A percentile compares a stretch with the other conserved stretches of the same genome.
Conservation (phyloP, 2,329 filamentous ascomycete genomes). For the Neocucurbitaria cava region DNA sequence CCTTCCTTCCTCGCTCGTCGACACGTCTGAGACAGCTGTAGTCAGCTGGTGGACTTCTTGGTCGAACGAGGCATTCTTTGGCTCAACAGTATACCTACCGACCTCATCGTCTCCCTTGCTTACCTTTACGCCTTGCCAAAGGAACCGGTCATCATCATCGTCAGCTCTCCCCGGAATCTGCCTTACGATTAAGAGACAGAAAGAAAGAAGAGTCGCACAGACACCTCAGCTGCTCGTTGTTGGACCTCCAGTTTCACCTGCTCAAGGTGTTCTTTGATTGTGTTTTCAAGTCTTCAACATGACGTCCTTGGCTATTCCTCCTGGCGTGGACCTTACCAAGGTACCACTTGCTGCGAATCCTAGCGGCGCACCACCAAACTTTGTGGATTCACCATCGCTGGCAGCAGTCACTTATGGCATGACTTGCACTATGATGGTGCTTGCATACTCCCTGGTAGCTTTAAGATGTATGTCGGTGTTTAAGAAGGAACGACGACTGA, state of each 20-base stretch:
- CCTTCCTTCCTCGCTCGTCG: no score
- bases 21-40: no score
- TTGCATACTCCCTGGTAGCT: not conserved
- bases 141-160: no score
- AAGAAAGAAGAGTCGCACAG: not conserved
- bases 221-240: not conserved
- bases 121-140: no score
- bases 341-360: not conserved
- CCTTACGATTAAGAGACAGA: no score
- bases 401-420: not conserved
- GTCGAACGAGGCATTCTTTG: no score
- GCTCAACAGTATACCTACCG: no score
- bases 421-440: not conserved
- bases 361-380: not conserved
- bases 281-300: not conserved
- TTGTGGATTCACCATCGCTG: not conserved
- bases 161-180: no score
- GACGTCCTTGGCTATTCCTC: not conserved
- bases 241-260: not conserved
- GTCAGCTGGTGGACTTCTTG: no score
- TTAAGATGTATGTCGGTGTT: not conserved
- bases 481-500: not conserved
- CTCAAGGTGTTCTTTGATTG: not conserved
- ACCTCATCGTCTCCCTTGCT: no score
- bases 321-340: not conserved